These are phyloP conservation scores for Leccinum arenicola DNA, from an alignment of 768 basidiomycete genomes.

Conservation along the genomic window DNA sequence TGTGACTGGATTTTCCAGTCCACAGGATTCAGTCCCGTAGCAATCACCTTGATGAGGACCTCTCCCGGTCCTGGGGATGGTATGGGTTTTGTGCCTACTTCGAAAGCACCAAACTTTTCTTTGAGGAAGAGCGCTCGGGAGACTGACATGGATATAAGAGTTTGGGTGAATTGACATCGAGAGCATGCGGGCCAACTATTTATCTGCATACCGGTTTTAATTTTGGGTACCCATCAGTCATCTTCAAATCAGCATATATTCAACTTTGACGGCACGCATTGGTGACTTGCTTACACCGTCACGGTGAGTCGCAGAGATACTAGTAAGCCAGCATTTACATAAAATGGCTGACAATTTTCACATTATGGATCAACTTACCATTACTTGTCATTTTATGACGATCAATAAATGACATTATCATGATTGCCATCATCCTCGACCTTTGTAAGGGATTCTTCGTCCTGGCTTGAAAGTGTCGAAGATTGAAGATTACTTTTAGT, in stretches of 20 bases:
- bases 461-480: too few relatives aligned
- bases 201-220: neutral
- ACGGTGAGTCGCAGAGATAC: neutral
- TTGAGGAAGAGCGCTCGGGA: conserved; percentile 19
- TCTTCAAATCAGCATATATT: neutral
- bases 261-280: neutral
- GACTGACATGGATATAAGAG: conserved; percentile 7
- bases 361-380: too few relatives aligned
- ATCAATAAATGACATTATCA: too few relatives aligned
- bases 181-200: neutral
- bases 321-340: too few relatives aligned
- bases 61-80: conserved; percentile 40
- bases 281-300: neutral
- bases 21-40: conserved; percentile 44
- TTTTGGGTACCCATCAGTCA: neutral
- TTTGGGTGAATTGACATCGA: neutral
- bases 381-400: too few relatives aligned
- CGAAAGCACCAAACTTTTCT: conserved; percentile 17
- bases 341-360: too few relatives aligned
- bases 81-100: conserved; percentile 5
- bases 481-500: too few relatives aligned
- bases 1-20: conserved; percentile 34
- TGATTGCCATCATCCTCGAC: too few relatives aligned
- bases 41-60: conserved; percentile 40
- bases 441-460: too few relatives aligned